Evolutionary conservation across 1,284 basidiomycete genomes (phyloP), one percentile per base, ranked within the genome.

Genomic region (Papiliotrema terrestris): DNA sequence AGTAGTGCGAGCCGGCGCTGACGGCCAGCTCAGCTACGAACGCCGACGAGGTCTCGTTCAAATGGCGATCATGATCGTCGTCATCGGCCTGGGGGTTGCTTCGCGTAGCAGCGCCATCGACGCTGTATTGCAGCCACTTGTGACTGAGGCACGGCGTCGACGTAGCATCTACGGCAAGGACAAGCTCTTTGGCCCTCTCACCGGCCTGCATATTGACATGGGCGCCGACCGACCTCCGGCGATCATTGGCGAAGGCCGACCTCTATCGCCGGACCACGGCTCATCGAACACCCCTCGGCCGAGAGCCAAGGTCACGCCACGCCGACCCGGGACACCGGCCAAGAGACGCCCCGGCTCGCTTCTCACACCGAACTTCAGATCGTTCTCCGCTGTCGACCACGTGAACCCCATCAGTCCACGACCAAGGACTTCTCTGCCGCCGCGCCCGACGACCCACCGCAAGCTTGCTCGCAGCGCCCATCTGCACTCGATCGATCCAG

Each of bases 31-130:
- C 15, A 58, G 63, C 1, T 75, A 66, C 53, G 74, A 76, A 51
- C 62, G 72, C 19, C 65, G 74, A 8, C 61, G 72, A 9, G 67
- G 66, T 14, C 58, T 74, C 19, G 68, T 66, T 9, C 74, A 76
- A 49, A 63, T 75, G 2, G 49, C 71, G 47, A 61, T 75, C 42
- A 66, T 71, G 37, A 54, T 74, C 23, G 55, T 67, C 14, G 59
- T 73, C 45, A 62, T 74, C 49, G 52, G 61, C 15, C 61, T 73
- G 4, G 71, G 71, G 8, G 64, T 67, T 0, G 52, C 67, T 1
- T 63, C 63, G 2, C 60, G 70, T 15, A 60, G 65, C 39, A 59
- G 55, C 36, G 63, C 62, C 13, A 71, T 74, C 36, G 65, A 75
- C 45, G 65, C 64, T 4, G 57, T 75, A 11, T 62, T 75, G 17